Percentiles rank a stretch among this genome's conserved stretches.
These are phyloP conservation scores for Podospora fimiseda DNA, from an alignment of 495 filamentous ascomycete species.

Conservation along the genomic window DNA sequence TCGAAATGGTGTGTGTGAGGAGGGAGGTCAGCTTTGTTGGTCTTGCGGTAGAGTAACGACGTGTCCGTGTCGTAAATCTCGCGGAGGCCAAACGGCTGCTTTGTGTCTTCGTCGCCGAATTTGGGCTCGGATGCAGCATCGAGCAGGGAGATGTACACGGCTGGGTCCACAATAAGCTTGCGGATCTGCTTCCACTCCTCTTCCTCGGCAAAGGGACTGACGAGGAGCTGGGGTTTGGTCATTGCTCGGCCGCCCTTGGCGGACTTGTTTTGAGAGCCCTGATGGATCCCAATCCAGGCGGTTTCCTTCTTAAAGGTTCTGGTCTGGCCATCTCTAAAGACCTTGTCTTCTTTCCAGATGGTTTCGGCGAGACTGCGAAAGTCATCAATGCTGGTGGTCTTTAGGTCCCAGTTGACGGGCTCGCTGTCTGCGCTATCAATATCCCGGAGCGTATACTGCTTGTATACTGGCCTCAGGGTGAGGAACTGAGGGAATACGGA, in stretches of 20 bases:
- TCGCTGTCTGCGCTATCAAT: neutral
- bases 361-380: neutral
- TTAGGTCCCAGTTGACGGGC: neutral
- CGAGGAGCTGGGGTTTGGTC: conserved; percentile 13
- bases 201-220: conserved; percentile 10
- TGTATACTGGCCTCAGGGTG: conserved; percentile 17
- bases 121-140: neutral
- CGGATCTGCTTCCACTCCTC: conserved; percentile 14
- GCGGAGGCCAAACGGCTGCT: conserved; percentile 19
- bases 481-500: conserved; percentile 14
- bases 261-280: neutral
- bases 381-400: neutral
- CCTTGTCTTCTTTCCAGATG: neutral
- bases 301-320: too few relatives aligned
- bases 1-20: conserved; percentile 8
- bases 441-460: conserved; percentile 6
- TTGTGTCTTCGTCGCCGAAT: neutral
- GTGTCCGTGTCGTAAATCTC: conserved; percentile 15
- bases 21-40: neutral
- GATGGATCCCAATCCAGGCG: conserved; percentile 4
- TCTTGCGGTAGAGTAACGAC: neutral
- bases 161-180: conserved; percentile 14
- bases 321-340: too few relatives aligned
- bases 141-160: conserved; percentile 1
- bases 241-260: neutral